These are phyloP conservation scores for Rhododendron griersonianum DNA, from an alignment of 148 eudicot genomes.

Conservation along the genomic window DNA sequence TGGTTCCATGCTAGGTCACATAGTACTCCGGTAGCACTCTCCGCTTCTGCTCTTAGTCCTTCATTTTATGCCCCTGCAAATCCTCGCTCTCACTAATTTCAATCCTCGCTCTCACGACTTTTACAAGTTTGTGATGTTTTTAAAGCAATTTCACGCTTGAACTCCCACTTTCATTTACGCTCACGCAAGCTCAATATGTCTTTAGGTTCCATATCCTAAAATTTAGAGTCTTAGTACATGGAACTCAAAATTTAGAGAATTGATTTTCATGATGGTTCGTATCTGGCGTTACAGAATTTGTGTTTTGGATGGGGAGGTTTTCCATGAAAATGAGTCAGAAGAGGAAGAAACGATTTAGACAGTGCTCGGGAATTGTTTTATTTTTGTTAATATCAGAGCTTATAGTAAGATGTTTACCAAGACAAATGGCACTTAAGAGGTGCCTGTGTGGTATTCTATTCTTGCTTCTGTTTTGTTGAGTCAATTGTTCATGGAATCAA, in stretches of 20 bases:
- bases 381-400: not conserved
- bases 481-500: not conserved
- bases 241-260: not conserved
- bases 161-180: not conserved
- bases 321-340: not conserved
- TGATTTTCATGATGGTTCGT: not conserved
- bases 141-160: not conserved
- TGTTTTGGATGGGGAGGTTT: not conserved
- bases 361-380: not conserved
- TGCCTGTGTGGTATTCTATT: not conserved
- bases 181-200: not conserved
- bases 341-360: not conserved
- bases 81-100: not conserved
- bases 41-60: not conserved
- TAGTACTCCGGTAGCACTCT: not conserved
- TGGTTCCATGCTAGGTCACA: not conserved
- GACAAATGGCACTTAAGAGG: not conserved
- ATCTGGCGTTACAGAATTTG: not conserved
- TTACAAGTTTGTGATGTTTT: not conserved
- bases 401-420: not conserved
- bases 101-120: not conserved
- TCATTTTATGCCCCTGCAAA: not conserved
- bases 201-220: not conserved
- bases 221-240: not conserved
- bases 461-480: not conserved